These are phyloP conservation scores for Microbotryomycetes sp. DNA, from an alignment of 1,284 basidiomycete species.

Conservation along the genomic window DNA sequence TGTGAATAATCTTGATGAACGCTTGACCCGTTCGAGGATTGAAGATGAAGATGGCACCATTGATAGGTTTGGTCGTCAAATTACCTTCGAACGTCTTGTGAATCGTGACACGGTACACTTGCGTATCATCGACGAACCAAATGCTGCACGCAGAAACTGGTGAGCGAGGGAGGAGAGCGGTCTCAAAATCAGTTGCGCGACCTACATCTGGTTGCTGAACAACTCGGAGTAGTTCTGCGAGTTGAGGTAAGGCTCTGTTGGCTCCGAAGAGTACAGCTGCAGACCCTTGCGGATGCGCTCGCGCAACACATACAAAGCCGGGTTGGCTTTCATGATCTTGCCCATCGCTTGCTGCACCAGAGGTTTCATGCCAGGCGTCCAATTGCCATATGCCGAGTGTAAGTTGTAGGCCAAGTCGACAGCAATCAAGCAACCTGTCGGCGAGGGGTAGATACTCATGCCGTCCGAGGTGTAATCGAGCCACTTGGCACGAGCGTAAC, in stretches of 20 bases:
- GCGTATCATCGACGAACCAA: constrained; percentile 99
- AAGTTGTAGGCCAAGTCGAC: constrained; percentile 98
- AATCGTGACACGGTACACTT: constrained; percentile 98
- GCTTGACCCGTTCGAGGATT: constrained; percentile 97
- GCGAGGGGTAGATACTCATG: constrained; percentile 37
- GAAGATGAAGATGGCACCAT: constrained; percentile 99
- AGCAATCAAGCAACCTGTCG: constrained; percentile 93
- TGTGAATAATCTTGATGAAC: constrained; percentile 99
- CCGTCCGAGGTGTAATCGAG: constrained; percentile 69
- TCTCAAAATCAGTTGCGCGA: background rate
- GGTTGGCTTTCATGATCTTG: constrained; percentile 99
- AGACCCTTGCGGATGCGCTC: constrained; percentile 98
- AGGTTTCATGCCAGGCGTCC: constrained; percentile 98
- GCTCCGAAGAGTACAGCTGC: constrained; percentile 97
- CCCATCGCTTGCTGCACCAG: constrained; percentile 98
- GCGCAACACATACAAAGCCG: constrained; percentile 93
- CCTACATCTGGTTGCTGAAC: constrained; percentile 73
- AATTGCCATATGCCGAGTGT: constrained; percentile 98
- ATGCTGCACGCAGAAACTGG: constrained; percentile 48
- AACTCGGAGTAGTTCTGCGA: constrained; percentile 57
- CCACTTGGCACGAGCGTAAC: constrained; percentile 97
- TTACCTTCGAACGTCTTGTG: constrained; percentile 99
- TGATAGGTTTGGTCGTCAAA: constrained; percentile 99
- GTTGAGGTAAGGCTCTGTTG: constrained; percentile 97
- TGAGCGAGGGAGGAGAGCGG: background rate